phyloP scores from a whole-genome alignment of 805 yeast species.

The Kodamaea hsintzibuensis region DNA sequence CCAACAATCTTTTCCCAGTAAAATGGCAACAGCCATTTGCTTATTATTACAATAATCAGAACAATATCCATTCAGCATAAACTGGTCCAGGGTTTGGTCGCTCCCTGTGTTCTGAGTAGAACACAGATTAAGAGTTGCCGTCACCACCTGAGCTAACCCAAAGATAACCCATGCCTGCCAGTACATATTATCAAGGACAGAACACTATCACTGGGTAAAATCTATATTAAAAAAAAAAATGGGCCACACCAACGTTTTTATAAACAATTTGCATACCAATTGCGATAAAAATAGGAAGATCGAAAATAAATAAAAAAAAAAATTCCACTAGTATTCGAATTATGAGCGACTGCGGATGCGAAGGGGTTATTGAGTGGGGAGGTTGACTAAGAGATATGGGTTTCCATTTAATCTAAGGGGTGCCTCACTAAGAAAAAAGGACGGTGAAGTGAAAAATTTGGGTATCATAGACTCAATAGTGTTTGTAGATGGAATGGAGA shows the following conservation, averaged over 20 bases:
- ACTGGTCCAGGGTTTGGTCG: conserved; percentile 16
- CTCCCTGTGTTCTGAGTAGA: conserved; percentile 25
- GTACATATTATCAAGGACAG: background rate
- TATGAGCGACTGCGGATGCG: conserved; percentile 2
- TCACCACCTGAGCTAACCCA: background rate
- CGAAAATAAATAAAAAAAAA: background rate
- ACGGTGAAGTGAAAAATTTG: background rate
- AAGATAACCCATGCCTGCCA: conserved; percentile 2
- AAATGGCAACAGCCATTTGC: conserved; percentile 54
- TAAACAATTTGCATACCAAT: background rate
- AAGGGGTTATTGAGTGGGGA: background rate
- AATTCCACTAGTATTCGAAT: background rate
- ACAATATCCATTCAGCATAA: conserved; percentile 56
- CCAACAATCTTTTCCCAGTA: conserved; percentile 58
- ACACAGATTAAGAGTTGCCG: conserved; percentile 18
- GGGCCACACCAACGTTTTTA: background rate
- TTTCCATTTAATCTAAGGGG: background rate
- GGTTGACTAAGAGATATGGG: background rate
- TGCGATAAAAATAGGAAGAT: background rate
- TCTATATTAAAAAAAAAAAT: background rate
- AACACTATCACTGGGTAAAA: background rate
- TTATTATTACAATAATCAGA: conserved; percentile 39
- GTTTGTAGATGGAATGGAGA: background rate
- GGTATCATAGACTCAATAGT: background rate
- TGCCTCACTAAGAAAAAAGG: background rate